phyloP scores from a whole-genome alignment of 1,284 basidiomycete genomes.

The Uromyces viciae-fabae region DNA sequence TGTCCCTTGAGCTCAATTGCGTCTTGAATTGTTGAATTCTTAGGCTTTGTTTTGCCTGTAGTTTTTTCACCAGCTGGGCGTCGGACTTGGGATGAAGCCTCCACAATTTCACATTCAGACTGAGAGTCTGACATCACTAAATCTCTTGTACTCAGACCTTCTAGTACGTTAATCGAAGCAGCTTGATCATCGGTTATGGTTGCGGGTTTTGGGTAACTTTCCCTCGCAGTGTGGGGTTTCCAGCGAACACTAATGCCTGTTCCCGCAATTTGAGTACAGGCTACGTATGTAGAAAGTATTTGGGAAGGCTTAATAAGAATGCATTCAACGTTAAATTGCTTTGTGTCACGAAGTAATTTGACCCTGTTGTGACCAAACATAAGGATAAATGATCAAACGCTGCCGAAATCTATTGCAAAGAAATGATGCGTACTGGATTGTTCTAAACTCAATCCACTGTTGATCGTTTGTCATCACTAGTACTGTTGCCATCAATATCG shows the following conservation, averaged over 20 bases:
- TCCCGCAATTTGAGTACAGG: conserved; percentile 40
- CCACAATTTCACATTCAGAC: conserved; percentile 13
- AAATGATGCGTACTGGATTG: conserved; percentile 27
- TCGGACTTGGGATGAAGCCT: not conserved
- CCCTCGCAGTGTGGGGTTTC: conserved; percentile 19
- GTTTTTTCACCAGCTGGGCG: not conserved
- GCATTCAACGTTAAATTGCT: conserved; percentile 35
- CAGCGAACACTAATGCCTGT: conserved; percentile 34
- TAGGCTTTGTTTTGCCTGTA: too few species aligned
- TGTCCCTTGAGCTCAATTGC: not conserved
- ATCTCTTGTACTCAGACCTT: conserved; percentile 23
- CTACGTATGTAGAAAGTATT: conserved; percentile 20
- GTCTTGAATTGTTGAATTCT: not conserved
- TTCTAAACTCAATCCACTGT: conserved; percentile 45
- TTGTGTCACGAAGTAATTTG: conserved; percentile 31
- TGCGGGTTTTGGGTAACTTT: conserved; percentile 42
- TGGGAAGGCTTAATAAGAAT: conserved; percentile 44
- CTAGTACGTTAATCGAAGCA: conserved; percentile 18
- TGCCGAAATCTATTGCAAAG: not conserved
- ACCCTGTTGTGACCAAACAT: conserved; percentile 13
- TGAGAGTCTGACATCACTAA: conserved; percentile 8
- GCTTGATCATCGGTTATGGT: conserved; percentile 32
- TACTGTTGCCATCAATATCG: conserved; percentile 38
- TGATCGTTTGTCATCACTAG: conserved; percentile 39
- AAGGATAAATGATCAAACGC: not conserved